These are phyloP conservation scores for Pterocarpus santalinus DNA, from an alignment of 306 rosid genomes.

Conservation along the genomic window DNA sequence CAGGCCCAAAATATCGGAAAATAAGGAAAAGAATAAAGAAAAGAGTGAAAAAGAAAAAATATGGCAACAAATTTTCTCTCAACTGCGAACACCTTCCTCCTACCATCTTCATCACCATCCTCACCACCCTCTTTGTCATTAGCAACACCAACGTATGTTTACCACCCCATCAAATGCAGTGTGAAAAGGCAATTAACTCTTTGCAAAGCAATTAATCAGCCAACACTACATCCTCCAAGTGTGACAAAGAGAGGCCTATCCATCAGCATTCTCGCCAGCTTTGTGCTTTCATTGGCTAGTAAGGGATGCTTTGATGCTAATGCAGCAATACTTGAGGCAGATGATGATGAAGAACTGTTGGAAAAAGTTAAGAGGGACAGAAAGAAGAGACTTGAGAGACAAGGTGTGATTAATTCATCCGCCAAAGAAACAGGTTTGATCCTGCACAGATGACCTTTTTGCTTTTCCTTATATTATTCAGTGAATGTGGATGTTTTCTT, in stretches of 20 bases:
- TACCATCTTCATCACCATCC: slow-evolving; percentile 47
- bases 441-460: background rate
- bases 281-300: slow-evolving; percentile 64
- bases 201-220: slow-evolving; percentile 59
- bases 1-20: slow-evolving; percentile 46
- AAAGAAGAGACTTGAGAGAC: slow-evolving; percentile 88
- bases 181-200: slow-evolving; percentile 47
- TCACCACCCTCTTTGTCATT: slow-evolving; percentile 46
- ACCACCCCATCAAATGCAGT: slow-evolving; percentile 51
- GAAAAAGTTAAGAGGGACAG: slow-evolving; percentile 86
- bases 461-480: slow-evolving; percentile 8
- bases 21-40: slow-evolving; percentile 15
- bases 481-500: slow-evolving; percentile 19
- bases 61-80: slow-evolving; percentile 84
- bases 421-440: slow-evolving; percentile 79
- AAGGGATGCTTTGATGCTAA: slow-evolving; percentile 55
- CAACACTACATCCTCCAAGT: slow-evolving; percentile 39
- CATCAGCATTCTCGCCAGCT: slow-evolving; percentile 58
- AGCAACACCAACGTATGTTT: slow-evolving; percentile 43
- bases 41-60: slow-evolving; percentile 25
- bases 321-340: slow-evolving; percentile 97
- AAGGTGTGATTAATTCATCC: slow-evolving; percentile 78
- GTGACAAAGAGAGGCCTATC: slow-evolving; percentile 75
- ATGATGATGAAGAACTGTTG: slow-evolving; percentile 89
- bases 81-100: slow-evolving; percentile 62